These are phyloP conservation scores for Haberlea rhodopensis DNA, from an alignment of 257 asterid species.

Conservation along the genomic window DNA sequence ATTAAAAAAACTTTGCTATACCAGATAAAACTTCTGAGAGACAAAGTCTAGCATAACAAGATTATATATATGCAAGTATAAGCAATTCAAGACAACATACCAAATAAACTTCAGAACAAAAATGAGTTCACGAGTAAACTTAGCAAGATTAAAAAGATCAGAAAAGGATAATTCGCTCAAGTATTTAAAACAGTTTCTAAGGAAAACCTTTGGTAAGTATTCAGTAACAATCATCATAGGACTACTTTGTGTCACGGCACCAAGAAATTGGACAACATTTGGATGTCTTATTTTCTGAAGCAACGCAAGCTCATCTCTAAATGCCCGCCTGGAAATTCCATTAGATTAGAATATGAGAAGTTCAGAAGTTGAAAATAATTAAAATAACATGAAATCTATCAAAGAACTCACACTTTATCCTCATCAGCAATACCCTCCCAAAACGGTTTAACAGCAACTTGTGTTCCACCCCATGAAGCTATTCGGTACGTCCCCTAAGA, in stretches of 20 bases:
- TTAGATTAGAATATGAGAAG: constrained; percentile 12
- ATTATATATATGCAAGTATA: neutral
- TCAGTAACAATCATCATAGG: constrained; percentile 99
- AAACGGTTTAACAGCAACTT: constrained; percentile 85
- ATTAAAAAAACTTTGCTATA: neutral
- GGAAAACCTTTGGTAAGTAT: constrained; percentile 80
- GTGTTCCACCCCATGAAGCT: constrained; percentile 89
- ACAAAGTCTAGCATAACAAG: neutral
- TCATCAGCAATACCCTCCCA: constrained; percentile 75
- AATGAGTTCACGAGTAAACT: neutral
- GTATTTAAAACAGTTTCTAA: constrained; percentile 8
- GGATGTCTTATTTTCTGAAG: constrained; percentile 97
- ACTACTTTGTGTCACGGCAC: constrained; percentile 94
- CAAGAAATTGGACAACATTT: constrained; percentile 93
- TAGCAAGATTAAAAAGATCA: constrained; percentile 7
- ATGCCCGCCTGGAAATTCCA: constrained; percentile 61
- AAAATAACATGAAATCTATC: constrained; percentile 2
- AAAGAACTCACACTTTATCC: constrained; percentile 80
- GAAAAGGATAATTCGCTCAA: neutral
- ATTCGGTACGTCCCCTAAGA: constrained; percentile 73
- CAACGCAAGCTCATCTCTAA: constrained; percentile 83
- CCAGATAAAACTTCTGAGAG: constrained; percentile 3
- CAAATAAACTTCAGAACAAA: neutral
- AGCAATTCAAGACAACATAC: neutral
- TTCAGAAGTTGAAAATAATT: neutral